phyloP scores from a whole-genome alignment of 805 yeast genomes.

The Candida ovalis region DNA sequence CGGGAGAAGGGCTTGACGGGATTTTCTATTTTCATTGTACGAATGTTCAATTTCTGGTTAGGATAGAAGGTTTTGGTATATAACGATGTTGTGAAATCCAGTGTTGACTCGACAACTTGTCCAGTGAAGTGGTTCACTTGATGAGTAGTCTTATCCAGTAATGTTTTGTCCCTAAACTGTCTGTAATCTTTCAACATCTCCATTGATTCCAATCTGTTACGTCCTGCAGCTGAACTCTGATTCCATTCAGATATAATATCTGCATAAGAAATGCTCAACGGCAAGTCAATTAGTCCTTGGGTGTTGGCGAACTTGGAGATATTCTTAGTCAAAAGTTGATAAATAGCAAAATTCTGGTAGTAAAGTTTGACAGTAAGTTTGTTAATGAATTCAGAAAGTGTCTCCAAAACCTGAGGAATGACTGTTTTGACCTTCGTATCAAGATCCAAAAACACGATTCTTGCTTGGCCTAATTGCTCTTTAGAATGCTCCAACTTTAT shows the following conservation, averaged over 20 bases:
- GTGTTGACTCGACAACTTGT: constrained; percentile 26
- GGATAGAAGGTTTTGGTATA: constrained; percentile 32
- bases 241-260: constrained; percentile 38
- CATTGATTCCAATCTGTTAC: constrained; percentile 37
- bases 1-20: constrained; percentile 32
- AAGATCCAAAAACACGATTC: constrained; percentile 31
- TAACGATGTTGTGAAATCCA: constrained; percentile 27
- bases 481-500: constrained; percentile 32
- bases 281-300: constrained; percentile 30
- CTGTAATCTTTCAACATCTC: constrained; percentile 36
- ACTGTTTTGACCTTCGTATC: constrained; percentile 38
- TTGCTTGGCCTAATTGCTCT: constrained; percentile 29
- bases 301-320: constrained; percentile 24
- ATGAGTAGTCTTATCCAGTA: constrained; percentile 30
- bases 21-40: constrained; percentile 28
- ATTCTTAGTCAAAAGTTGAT: constrained; percentile 30
- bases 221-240: constrained; percentile 31
- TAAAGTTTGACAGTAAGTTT: constrained; percentile 36
- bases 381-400: constrained; percentile 47
- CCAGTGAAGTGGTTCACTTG: constrained; percentile 24
- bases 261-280: constrained; percentile 25
- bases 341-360: constrained; percentile 36
- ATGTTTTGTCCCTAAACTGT: constrained; percentile 33
- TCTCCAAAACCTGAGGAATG: constrained; percentile 43
- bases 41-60: constrained; percentile 24